Evolutionary conservation across 169 alveolate genomes (phyloP).

Genomic region (Theileria sp.): DNA sequence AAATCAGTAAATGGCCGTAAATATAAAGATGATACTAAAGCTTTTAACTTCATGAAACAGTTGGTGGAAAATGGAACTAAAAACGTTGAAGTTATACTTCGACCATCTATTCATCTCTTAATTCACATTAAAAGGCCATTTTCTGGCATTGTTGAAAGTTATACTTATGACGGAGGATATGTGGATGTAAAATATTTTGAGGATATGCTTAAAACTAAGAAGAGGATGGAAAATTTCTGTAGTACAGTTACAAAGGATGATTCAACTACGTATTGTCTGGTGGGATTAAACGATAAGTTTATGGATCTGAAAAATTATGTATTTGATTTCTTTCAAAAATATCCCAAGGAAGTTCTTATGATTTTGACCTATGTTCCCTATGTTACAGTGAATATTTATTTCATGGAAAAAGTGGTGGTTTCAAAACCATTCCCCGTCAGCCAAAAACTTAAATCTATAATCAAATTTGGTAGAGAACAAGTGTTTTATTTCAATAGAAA

Average conservation of each 20-base stretch:
- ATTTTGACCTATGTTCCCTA: conserved; percentile 53
- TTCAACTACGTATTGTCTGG: conserved; percentile 41
- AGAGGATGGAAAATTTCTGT: conserved; percentile 23
- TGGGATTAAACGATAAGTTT: conserved; percentile 52
- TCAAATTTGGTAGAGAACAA: conserved; percentile 26
- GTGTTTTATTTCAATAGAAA: conserved; percentile 11
- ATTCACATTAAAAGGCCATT: conserved; percentile 54
- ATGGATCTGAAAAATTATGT: conserved; percentile 35
- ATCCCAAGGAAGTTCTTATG: conserved; percentile 43
- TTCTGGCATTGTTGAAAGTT: conserved; percentile 41
- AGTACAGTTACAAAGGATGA: conserved; percentile 33
- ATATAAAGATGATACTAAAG: conserved; percentile 23
- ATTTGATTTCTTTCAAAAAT: conserved; percentile 16
- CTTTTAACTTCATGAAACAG: conserved; percentile 33
- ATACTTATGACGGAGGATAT: conserved; percentile 49
- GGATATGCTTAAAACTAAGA: conserved; percentile 25
- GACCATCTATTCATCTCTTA: conserved; percentile 46
- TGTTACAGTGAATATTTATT: conserved; percentile 43
- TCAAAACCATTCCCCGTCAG: conserved; percentile 32
- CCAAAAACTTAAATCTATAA: conserved; percentile 7
- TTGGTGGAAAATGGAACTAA: conserved; percentile 37
- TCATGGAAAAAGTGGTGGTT: conserved; percentile 25
- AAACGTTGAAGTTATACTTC: conserved; percentile 26
- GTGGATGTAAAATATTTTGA: conserved; percentile 29
- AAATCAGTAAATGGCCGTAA: conserved; percentile 38